These are phyloP conservation scores for Spathaspora sp. DNA, from an alignment of 805 yeast genomes.

Conservation along the genomic window DNA sequence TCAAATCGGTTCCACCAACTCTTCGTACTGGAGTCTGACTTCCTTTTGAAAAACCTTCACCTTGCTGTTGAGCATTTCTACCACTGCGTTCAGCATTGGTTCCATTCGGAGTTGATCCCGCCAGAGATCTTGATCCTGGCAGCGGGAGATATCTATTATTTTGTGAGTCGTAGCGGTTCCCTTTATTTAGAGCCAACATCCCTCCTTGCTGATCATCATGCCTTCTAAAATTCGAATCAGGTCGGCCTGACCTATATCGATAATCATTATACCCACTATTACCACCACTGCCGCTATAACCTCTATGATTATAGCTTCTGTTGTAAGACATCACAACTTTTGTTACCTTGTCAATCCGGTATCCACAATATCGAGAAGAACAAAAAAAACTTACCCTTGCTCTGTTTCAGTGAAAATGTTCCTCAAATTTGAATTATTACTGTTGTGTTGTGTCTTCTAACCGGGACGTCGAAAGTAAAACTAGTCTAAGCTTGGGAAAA, in stretches of 20 bases:
- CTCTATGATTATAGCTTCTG: conserved; percentile 3
- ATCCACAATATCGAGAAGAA: neutral
- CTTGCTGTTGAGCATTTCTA: neutral
- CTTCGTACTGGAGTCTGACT: neutral
- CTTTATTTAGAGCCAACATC: neutral
- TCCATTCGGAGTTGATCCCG: neutral
- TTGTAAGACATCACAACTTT: conserved; percentile 3
- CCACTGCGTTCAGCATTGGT: neutral
- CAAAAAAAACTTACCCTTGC: neutral
- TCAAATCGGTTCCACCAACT: conserved; percentile 28
- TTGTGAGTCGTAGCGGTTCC: neutral
- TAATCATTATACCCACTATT: conserved; percentile 2
- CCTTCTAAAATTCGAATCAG: neutral
- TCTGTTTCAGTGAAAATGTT: neutral
- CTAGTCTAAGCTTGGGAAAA: neutral
- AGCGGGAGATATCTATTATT: neutral
- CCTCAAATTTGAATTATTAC: neutral
- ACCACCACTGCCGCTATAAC: neutral
- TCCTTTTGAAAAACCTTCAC: neutral
- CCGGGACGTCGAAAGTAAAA: neutral
- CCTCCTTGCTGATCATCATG: neutral
- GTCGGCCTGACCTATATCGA: neutral
- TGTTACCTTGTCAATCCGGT: neutral
- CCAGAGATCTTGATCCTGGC: neutral
- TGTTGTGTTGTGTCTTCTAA: neutral